Evolutionary conservation across 2,329 filamentous ascomycete species (phyloP).

Genomic region (Neofusicoccum umdonicola): DNA sequence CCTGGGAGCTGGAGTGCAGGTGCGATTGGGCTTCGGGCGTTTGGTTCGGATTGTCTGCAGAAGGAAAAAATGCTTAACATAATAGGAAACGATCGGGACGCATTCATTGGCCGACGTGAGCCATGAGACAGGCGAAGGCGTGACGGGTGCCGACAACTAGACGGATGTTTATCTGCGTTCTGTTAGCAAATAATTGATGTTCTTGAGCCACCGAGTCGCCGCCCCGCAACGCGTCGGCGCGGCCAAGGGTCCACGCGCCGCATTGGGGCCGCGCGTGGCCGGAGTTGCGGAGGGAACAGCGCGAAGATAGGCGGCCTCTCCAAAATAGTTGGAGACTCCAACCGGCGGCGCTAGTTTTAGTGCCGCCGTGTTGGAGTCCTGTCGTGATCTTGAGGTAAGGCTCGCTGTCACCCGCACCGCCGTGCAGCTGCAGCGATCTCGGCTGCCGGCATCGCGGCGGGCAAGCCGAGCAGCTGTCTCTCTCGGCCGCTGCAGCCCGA

Average conservation of each 20-base stretch:
- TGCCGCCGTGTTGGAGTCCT: neutral
- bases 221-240: neutral
- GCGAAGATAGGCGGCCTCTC: neutral
- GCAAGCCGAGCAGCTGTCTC: neutral
- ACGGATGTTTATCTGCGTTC: neutral
- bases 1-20: too few relatives aligned
- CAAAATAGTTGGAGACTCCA: neutral
- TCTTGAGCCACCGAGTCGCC: neutral
- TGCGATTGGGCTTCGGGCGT: too few relatives aligned
- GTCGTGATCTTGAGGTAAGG: neutral
- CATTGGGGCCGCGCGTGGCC: neutral
- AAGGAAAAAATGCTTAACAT: neutral
- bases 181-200: neutral
- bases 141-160: neutral
- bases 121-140: too few relatives aligned
- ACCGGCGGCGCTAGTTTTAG: neutral
- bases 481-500: neutral
- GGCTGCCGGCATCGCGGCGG: neutral
- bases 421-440: neutral
- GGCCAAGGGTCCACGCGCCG: neutral
- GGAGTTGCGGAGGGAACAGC: neutral
- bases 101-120: neutral
- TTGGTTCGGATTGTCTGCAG: neutral
- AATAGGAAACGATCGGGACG: neutral
- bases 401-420: conserved; percentile 7